A percentile compares a stretch with the other conserved stretches of the same genome.
phyloP scores from a whole-genome alignment of 2,329 filamentous ascomycete species.

The Paramyrothecium sp. region DNA sequence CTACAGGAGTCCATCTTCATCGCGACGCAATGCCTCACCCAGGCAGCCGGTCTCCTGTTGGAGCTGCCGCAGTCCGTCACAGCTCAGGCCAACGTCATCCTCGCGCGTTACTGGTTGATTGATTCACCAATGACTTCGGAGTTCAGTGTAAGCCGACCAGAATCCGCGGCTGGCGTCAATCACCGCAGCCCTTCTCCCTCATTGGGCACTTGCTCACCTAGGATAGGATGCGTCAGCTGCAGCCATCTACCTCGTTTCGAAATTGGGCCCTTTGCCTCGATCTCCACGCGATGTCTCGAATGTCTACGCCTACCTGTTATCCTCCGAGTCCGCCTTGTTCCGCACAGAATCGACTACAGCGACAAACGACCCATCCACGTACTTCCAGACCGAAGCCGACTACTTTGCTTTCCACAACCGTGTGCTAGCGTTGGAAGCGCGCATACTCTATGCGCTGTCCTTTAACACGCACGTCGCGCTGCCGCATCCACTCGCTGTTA shows the following conservation, averaged over 20 bases:
- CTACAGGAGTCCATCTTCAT: slow-evolving; percentile 72
- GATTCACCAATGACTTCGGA: slow-evolving; percentile 56
- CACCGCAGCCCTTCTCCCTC: neutral
- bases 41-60: slow-evolving; percentile 77
- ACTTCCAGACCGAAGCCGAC: slow-evolving; percentile 70
- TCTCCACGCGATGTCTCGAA: slow-evolving; percentile 80
- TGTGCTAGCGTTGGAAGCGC: slow-evolving; percentile 73
- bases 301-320: slow-evolving; percentile 79
- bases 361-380: slow-evolving; percentile 46
- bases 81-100: slow-evolving; percentile 78
- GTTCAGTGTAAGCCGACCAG: slow-evolving; percentile 44
- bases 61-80: slow-evolving; percentile 83
- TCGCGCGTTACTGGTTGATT: slow-evolving; percentile 76
- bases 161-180: neutral
- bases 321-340: slow-evolving; percentile 56
- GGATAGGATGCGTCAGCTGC: slow-evolving; percentile 77
- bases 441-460: slow-evolving; percentile 71
- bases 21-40: slow-evolving; percentile 70
- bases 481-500: slow-evolving; percentile 83
- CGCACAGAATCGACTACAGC: slow-evolving; percentile 26
- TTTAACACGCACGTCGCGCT: slow-evolving; percentile 85
- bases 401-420: slow-evolving; percentile 65
- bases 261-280: slow-evolving; percentile 74
- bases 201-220: slow-evolving; percentile 7
- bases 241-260: slow-evolving; percentile 76